Conservation (phyloP, 192 early-diverging fungal species). For the Coemansia sp. region DNA sequence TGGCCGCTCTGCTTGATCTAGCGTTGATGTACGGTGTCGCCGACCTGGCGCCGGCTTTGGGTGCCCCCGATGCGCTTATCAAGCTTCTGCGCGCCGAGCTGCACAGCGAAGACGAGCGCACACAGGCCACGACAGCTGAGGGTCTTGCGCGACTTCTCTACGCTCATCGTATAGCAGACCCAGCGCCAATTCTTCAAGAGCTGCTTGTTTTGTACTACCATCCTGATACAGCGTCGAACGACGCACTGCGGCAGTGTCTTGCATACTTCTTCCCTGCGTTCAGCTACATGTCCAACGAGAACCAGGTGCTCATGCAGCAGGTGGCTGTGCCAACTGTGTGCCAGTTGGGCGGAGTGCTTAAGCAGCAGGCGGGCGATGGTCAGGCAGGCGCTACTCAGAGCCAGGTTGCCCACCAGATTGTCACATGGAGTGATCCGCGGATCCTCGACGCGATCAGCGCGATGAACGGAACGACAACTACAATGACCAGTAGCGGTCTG, state of each 20-base stretch:
- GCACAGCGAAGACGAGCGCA: slow-evolving; percentile 53
- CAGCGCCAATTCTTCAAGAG: slow-evolving; percentile 56
- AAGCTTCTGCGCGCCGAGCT: slow-evolving; percentile 56
- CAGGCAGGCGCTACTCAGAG: slow-evolving; percentile 35
- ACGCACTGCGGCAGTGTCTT: slow-evolving; percentile 79
- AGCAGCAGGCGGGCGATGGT: slow-evolving; percentile 26
- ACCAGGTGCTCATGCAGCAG: slow-evolving; percentile 65
- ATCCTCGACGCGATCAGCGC: slow-evolving; percentile 54
- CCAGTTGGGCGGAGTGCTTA: slow-evolving; percentile 35
- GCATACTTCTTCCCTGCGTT: slow-evolving; percentile 86
- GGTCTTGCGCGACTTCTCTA: slow-evolving; percentile 74
- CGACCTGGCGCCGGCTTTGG: slow-evolving; percentile 45
- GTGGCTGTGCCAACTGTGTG: slow-evolving; percentile 51
- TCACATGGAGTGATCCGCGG: slow-evolving; percentile 77
- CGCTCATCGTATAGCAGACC: slow-evolving; percentile 52
- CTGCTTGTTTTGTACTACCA: slow-evolving; percentile 84
- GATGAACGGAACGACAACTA: slow-evolving; percentile 14
- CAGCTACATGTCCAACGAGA: slow-evolving; percentile 70
- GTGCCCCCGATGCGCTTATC: slow-evolving; percentile 46
- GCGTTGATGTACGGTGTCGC: slow-evolving; percentile 51
- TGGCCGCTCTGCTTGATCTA: slow-evolving; percentile 62
- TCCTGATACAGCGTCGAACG: slow-evolving; percentile 62
- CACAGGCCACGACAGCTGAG: slow-evolving; percentile 73
- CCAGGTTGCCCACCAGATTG: slow-evolving; percentile 69
- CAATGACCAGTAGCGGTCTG: not conserved